Conservation (phyloP, 1,139 yeast species). For the Hanseniaspora sp. region DNA sequence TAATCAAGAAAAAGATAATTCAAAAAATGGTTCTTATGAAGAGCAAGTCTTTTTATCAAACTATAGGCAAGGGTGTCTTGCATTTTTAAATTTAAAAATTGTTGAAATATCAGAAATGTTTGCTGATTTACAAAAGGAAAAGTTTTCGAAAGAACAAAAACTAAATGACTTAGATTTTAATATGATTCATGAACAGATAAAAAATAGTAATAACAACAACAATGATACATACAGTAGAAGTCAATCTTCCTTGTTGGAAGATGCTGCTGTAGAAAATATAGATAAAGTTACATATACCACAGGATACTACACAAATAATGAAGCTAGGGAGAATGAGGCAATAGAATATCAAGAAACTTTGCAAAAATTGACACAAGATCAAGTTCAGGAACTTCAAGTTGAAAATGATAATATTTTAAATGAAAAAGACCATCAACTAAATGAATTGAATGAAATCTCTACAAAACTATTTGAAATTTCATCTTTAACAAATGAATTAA, state of each 20-base stretch:
- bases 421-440: conserved; percentile 54
- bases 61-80: conserved; percentile 26
- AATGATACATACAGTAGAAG: background rate
- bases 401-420: conserved; percentile 63
- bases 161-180: conserved; percentile 20
- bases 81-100: conserved; percentile 25
- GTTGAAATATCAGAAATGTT: conserved; percentile 23
- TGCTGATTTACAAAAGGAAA: conserved; percentile 16
- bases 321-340: conserved; percentile 28
- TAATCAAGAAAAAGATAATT: conserved; percentile 15
- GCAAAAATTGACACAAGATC: conserved; percentile 42
- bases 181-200: conserved; percentile 1
- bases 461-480: conserved; percentile 70
- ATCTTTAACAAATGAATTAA: conserved; percentile 63
- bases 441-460: conserved; percentile 61
- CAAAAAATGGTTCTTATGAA: conserved; percentile 19
- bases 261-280: conserved; percentile 20
- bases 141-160: conserved; percentile 24
- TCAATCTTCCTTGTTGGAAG: conserved; percentile 19
- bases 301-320: conserved; percentile 20
- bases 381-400: conserved; percentile 52
- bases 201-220: conserved; percentile 17
- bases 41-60: conserved; percentile 21
- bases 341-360: conserved; percentile 28
- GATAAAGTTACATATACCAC: conserved; percentile 13